Conservation (phyloP, 176 grass and related monocot genomes). For the Triticum urartu region DNA sequence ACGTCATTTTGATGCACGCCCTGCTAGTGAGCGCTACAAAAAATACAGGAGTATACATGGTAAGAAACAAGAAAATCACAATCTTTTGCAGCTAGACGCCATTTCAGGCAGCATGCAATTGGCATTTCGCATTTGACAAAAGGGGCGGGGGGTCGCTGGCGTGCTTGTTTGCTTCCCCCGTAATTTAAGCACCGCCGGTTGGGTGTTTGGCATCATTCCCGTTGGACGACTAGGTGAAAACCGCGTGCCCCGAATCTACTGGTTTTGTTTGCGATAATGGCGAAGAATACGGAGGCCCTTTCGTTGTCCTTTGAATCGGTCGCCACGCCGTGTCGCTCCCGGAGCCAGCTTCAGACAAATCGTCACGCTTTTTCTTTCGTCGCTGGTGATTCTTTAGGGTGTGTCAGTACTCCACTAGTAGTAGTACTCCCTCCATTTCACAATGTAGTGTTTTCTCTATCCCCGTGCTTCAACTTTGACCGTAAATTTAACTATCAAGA, state of each 20-base stretch:
- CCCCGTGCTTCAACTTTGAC: too few relatives aligned
- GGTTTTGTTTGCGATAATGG: neutral
- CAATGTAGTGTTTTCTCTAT: too few relatives aligned
- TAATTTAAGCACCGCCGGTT: slow-evolving; percentile 13
- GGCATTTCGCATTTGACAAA: slow-evolving; percentile 20
- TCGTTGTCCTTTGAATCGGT: slow-evolving; percentile 10
- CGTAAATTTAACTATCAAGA: too few relatives aligned
- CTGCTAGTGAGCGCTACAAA: too few relatives aligned
- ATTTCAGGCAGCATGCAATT: neutral
- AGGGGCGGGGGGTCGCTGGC: neutral
- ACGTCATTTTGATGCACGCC: too few relatives aligned
- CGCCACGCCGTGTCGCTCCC: slow-evolving; percentile 27
- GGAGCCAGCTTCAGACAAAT: neutral
- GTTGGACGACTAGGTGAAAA: neutral
- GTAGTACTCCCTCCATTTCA: neutral
- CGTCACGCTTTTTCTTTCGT: neutral
- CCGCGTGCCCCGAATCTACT: neutral
- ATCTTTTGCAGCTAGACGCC: neutral
- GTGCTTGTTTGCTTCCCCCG: neutral
- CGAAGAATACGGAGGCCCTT: neutral
- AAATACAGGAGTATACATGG: too few relatives aligned
- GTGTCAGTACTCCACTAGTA: neutral
- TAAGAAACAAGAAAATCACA: too few relatives aligned
- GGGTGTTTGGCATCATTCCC: slow-evolving; percentile 34
- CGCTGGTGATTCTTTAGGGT: neutral